Base-by-base conservation (phyloP, 495 filamentous ascomycete species). In the Penicillium paradoxum region DNA sequence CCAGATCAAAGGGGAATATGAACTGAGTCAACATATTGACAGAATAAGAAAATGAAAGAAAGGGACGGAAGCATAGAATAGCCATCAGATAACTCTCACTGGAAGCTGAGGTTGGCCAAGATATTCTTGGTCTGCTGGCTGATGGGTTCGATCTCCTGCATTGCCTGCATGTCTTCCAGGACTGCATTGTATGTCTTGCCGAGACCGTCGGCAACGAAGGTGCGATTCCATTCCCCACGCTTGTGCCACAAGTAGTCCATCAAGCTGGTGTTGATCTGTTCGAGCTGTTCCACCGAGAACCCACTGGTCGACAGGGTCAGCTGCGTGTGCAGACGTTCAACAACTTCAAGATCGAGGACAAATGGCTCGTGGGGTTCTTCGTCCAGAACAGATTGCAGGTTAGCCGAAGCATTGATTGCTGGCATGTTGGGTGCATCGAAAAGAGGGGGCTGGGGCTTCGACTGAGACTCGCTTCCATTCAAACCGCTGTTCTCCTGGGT, bases 231-330 rank as follows among this genome's bases (percentile, higher is more conserved):
- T 59, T 95, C 84, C 47, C 80, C 77, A 36, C 89, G 80, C 50
- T 74, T 78, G 51, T 76, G 79, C 93, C 93, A 98, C 13, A 97
- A 74, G 37, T 82, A 80, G 53, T 91, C 85, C 92, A 97, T 97
- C 60, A 96, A 70, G 50, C 82, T 83, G n/a, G 91, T 83, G 64
- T 90, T 89, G 64, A 95, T 82, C 66, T 96, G 91, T 72, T 97
- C 92, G 25, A 98, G 76, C 66, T 98, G 95, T 70, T 97, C 93
- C 34, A 98, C 84, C 2, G 83, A 87, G 70, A 83, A 91, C 0
- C 91, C 91, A 37, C 85, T 86, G 7, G 87, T 88, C 27, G 79
- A 76, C 14, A 79, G 66, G 0, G 82, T 80, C 18, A 96, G 68
- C 24, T 77, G 65, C 0, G 73, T 58, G 45, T 87, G 77, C 30